Evolutionary conservation across 2,329 filamentous ascomycete species (phyloP).

Genomic region (Shiraia bambusicola): DNA sequence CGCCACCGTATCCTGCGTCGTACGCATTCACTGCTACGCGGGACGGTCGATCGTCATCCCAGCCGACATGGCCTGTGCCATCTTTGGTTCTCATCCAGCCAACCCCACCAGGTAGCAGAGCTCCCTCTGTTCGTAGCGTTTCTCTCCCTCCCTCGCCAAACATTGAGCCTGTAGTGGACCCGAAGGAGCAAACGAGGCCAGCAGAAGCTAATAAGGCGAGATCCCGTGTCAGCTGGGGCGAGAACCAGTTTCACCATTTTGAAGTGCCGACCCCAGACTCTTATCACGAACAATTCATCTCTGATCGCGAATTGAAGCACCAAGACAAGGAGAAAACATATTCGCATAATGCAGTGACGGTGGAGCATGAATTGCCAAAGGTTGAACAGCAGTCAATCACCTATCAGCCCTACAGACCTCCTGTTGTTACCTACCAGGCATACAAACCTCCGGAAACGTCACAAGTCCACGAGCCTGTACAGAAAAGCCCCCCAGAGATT

Average conservation of each 20-base stretch:
- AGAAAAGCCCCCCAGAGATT: constrained; percentile 14
- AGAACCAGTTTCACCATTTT: constrained; percentile 50
- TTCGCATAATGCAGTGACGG: constrained; percentile 42
- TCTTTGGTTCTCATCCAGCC: constrained; percentile 59
- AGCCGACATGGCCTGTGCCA: constrained; percentile 51
- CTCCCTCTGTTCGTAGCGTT: constrained; percentile 40
- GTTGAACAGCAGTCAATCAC: constrained; percentile 31
- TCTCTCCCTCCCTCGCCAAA: constrained; percentile 41
- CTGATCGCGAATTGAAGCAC: constrained; percentile 30
- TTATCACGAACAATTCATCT: constrained; percentile 41
- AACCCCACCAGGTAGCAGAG: constrained; percentile 57
- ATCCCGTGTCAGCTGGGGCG: constrained; percentile 51
- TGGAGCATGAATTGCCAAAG: constrained; percentile 41
- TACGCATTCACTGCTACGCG: constrained; percentile 45
- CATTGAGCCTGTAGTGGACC: constrained; percentile 29
- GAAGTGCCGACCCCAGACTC: constrained; percentile 50
- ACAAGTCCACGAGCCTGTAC: constrained; percentile 9
- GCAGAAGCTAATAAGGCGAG: constrained; percentile 27
- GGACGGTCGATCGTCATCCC: constrained; percentile 39
- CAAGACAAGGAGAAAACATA: constrained; percentile 18
- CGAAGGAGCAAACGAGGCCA: constrained; percentile 21
- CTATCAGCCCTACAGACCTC: constrained; percentile 33
- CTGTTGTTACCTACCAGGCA: constrained; percentile 25
- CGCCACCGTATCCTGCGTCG: constrained; percentile 40
- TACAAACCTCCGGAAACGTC: constrained; percentile 33